Base-by-base conservation (phyloP, 179 eudicot species). In the Heliamphora pulchella region DNA sequence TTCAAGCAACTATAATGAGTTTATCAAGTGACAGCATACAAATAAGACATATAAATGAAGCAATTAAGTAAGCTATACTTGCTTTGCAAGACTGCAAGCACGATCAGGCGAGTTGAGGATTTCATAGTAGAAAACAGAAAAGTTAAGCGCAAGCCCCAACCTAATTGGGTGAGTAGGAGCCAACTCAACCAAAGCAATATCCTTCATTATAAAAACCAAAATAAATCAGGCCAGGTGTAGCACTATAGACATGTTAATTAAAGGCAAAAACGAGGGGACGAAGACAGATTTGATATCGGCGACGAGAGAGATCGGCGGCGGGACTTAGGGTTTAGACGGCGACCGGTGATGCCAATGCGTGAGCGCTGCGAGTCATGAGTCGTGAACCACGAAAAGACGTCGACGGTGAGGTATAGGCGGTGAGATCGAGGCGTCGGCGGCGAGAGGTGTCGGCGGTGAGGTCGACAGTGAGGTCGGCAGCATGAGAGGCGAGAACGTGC, bases 21-120 rank as follows among this genome's bases (percentile, higher is more conserved):
- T 31, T 31, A 11, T 41, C 15, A 2, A 18, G 7, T 11, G 7
- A 11, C 7, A 8, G 5, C 15, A 67, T 15, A 41, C 2, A 1
- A 10, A 41, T 11, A 3, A 5, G 48, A 67, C 47, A 39, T 11
- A 31, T 31, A 31, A 31, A 31, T 67, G 41, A 2, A 67, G 48
- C 48, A 67, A 17, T 8, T 13, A 61, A 7, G 22, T 17, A 58
- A 31, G 51, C 6, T 31, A 58, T 73, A 81, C 89, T 87, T 80
- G 87, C 78, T 87, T 87, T 39, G 89, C 89, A 71, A 87, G 89
- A 76, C 31, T 82, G 83, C 89, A 87, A 81, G 89, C 89, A 82
- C 89, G 86, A 78, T 87, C 89, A 43, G 89, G 87, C 54, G 89
- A 87, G 84, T 85, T 85, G 58, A 87, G 87, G 62, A 87, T 87